A percentile compares a stretch with the other conserved stretches of the same genome.
phyloP scores from a whole-genome alignment of 495 filamentous ascomycete species.

The Neurospora sp. region DNA sequence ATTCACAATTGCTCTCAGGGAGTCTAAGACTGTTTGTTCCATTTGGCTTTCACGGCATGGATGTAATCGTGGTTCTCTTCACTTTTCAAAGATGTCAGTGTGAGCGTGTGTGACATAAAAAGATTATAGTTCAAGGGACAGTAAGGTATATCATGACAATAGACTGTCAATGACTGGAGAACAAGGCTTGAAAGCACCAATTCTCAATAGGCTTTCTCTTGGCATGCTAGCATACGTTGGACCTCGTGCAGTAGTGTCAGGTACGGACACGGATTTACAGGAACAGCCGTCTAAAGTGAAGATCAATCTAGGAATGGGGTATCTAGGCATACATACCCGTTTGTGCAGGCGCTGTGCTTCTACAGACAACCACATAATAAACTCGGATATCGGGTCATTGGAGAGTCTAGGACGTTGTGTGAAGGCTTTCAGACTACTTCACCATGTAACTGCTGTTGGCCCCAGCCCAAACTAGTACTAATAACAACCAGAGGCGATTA shows the following conservation, averaged over 20 bases:
- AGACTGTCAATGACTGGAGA: neutral
- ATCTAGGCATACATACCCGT: neutral
- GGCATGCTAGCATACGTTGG: neutral
- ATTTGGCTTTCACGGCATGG: too few species aligned
- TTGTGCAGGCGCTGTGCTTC: neutral
- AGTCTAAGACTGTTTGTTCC: too few species aligned
- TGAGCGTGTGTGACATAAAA: too few species aligned
- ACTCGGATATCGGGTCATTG: neutral
- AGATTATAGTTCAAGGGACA: too few species aligned
- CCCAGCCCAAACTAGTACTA: neutral
- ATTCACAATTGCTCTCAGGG: too few species aligned
- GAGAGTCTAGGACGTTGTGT: neutral
- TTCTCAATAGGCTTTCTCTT: neutral
- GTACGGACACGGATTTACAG: neutral
- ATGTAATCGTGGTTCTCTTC: too few species aligned
- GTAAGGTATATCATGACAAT: too few species aligned
- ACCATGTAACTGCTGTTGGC: neutral
- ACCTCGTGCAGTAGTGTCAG: neutral
- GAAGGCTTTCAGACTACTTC: neutral
- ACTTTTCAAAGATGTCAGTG: too few species aligned
- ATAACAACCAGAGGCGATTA: neutral
- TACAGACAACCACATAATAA: neutral
- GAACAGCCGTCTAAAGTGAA: neutral
- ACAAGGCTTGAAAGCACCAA: neutral
- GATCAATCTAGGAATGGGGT: neutral